phyloP scores from a whole-genome alignment of 768 basidiomycete species.

The Mycena vitilis region DNA sequence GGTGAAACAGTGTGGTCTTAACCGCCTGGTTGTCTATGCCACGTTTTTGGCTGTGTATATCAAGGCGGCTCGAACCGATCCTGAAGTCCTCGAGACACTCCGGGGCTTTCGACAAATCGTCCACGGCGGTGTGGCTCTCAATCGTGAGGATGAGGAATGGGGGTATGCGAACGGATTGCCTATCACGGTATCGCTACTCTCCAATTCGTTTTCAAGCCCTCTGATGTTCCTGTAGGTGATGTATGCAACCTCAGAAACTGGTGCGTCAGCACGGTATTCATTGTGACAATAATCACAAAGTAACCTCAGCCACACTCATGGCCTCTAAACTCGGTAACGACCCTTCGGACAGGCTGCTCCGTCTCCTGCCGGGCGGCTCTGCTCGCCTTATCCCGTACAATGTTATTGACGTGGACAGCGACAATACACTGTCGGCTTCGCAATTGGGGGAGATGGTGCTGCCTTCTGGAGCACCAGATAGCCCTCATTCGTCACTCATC shows the following conservation, averaged over 20 bases:
- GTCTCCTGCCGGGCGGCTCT: not conserved
- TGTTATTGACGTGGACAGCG: not conserved
- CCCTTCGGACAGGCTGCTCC: not conserved
- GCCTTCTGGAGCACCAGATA: not conserved
- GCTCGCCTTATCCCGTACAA: not conserved
- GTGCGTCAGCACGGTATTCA: not conserved
- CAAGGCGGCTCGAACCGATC: constrained; percentile 2
- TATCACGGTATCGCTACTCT: not conserved
- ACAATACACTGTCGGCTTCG: not conserved
- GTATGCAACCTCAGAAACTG: constrained; percentile 12
- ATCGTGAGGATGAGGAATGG: constrained; percentile 12
- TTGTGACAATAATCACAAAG: no score
- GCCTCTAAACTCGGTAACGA: not conserved
- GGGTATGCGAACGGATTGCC: not conserved
- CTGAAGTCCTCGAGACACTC: not conserved
- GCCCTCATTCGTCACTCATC: not conserved
- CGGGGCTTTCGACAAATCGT: constrained; percentile 7
- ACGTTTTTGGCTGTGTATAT: constrained; percentile 5
- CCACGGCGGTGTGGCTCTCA: constrained; percentile 2
- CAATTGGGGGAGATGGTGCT: not conserved
- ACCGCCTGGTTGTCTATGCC: constrained; percentile 8
- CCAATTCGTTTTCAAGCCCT: not conserved
- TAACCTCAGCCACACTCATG: not conserved
- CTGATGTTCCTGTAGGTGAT: not conserved
- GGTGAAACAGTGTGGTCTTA: not conserved